Base-by-base conservation (phyloP, 768 basidiomycete species). In the Strobilomyces echinocephalus region DNA sequence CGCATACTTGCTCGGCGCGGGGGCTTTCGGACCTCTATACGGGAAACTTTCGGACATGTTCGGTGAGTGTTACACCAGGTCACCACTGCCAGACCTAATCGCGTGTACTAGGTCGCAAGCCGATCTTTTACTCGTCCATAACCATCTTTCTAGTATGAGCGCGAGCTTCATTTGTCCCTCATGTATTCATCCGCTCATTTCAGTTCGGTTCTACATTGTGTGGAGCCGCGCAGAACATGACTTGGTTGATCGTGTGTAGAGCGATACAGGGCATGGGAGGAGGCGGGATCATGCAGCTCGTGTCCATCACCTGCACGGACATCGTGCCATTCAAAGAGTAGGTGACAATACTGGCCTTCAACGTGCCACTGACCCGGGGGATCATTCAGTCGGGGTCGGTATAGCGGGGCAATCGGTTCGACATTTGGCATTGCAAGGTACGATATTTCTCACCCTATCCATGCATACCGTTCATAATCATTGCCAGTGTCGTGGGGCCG, bases 221-320 rank as follows among this genome's bases (percentile, higher is more conserved):
- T 60, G 90, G 90, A 14, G 85, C 88, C 1, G 88, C 91, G 0
- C 85, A 92, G 65, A 82, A 50, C 51, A 85, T 92, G 80, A 77
- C 73, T 3, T 89, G 87, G 91, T 72, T 94, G 15, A 82, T 91
- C 33, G 75, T 87, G 1, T 80, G 79, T 40, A 80, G 91, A 58
- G 90, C 88, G 3, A 73, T 94, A 3, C 91, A 92, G 65, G 91
- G 91, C 9, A 82, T 92, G 8, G 91, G 91, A 24, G 88, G 88
- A 8, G 88, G 88, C 10, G 89, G 87, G 5, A 85, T 91, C 54
- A 73, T 90, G 15, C 87, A 88, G 63, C 72, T 90, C 57, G 85
- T 87, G 8, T 79, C 85, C 46, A 91, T 91, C 60, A 87, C 82
- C 2, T 83, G 91, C 40, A 82, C 85, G 41, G 92, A 95, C 68